Evolutionary conservation across 2,329 filamentous ascomycete genomes (phyloP), one percentile per base, ranked within the genome.

Genomic region (Penicillium sp.): DNA sequence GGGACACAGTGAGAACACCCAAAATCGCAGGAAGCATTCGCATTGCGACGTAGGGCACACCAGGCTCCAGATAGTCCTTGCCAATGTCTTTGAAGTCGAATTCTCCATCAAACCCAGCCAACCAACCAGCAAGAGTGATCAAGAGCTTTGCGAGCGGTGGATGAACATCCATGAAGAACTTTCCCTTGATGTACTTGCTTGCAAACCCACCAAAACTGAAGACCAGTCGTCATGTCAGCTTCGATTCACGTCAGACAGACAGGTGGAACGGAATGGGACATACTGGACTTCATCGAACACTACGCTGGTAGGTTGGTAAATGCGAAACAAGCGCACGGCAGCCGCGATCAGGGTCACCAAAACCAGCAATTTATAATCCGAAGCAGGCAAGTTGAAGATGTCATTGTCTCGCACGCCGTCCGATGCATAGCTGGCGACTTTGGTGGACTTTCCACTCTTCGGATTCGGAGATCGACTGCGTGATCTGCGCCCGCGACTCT

Each of bases 91-190:
- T 98, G 78, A 98, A 98, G 70, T 97, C 93, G 68, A 98, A 98
- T 54, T 89, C 79, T 56, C 93, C 93, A 66, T 96, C 82, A 69
- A 97, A 98, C 46, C 93, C 93, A 62, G 90, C 93, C 55, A 96
- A 73, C 84, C 87, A 98, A 60, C 91, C 93, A 55, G 90, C 90
- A 51, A 98, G 81, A 45, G 93, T 95, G 63, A 98, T 91, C 59
- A 98, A 83, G 67, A 98, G 82, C 77, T 98, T 98, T 57, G 93
- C 93, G 51, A 98, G 79, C 39, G 93, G 93, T 29, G 93, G 93
- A 68, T 98, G 93, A n/a, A 98, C 93, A 68, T 98, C 93, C 93
- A 98, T 98, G 72, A 98, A 98, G 80, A 98, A 98, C 68, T 80
- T 86, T 65, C 93, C 93, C 78, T 98, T 97, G 79, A 98, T 97